Percentiles rank a stretch among this genome's conserved stretches.
Conservation (phyloP, 75 land plant species). For the Cryptomeria japonica region DNA sequence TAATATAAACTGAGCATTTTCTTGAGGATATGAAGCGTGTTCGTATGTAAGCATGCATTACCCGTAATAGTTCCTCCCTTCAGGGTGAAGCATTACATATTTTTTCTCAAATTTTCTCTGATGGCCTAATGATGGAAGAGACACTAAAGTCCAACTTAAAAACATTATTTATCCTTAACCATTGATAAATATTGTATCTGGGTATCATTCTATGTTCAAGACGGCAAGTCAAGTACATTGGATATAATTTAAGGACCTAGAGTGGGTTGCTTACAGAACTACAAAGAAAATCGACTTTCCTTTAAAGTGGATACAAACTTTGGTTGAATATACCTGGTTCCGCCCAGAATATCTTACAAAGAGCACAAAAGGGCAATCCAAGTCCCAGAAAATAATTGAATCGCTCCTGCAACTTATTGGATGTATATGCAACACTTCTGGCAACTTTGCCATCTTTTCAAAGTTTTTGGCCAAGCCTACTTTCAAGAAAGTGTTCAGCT, state of each 20-base stretch:
- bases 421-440: no score
- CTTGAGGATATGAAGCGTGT: no score
- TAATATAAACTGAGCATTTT: no score
- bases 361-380: constrained; percentile 41
- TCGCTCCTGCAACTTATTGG: constrained; percentile 54
- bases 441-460: constrained; percentile 31
- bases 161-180: neutral
- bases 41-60: neutral
- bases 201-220: constrained; percentile 1
- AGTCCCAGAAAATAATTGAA: constrained; percentile 44
- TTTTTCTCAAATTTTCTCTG: no score
- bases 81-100: neutral
- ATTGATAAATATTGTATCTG: neutral
- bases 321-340: constrained; percentile 40
- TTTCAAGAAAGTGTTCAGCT: constrained; percentile 29
- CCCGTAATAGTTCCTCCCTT: neutral
- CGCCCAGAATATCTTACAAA: constrained; percentile 36
- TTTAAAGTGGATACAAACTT: constrained; percentile 20
- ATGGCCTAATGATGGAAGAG: no score
- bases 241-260: no score
- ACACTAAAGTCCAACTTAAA: neutral
- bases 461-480: constrained; percentile 45
- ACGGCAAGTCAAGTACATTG: no score
- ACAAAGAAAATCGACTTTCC: constrained; percentile 41
- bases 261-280: constrained; percentile 38